Evolutionary conservation across 2,329 filamentous ascomycete genomes (phyloP), one percentile per base, ranked within the genome.

Genomic region (Hysterium pulicare): DNA sequence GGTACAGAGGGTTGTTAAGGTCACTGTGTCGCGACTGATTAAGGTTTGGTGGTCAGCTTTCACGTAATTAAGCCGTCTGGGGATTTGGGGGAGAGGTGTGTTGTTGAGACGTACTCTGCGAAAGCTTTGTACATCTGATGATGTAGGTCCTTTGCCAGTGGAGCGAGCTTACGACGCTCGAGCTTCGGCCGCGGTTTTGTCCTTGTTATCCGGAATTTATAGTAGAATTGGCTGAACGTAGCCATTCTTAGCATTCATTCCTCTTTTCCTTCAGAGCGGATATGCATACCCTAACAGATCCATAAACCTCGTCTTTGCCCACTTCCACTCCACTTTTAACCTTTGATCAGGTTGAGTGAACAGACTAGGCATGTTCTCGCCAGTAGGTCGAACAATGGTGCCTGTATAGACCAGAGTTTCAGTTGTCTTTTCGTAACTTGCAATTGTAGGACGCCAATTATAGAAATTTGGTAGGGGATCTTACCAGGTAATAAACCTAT

Each of bases 81-180:
- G n/a, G n/a, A n/a, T n/a, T n/a, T n/a, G n/a, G n/a, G n/a, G n/a
- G n/a, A n/a, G n/a, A n/a, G n/a, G n/a, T n/a, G n/a, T n/a, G n/a
- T n/a, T n/a, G n/a, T n/a, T 16, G 36, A 38, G 9, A 43, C 51
- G 33, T 54, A 59, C 56, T 41, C 64, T 5, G 84, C 83, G 38
- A 85, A 76, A 4, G 78, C 78, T 44, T 74, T 72, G 53, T 81
- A 79, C 72, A 87, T 78, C 50, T 77, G 67, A 40, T 70, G 67
- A 62, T 87, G 82, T 55, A 86, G 68, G 16, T 70, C 73, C 53
- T 78, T 74, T 23, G 82, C 83, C 1, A 74, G 72, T 2, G 79
- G 74, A 7, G 71, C 61, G 35, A 79, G 67, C 2, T 19, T 10
- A 6, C 41, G 20, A 40, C 63, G 58, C 17, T 63, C 51, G 11